Evolutionary conservation across 441 rosid species (phyloP), one percentile per base, ranked within the genome.

Genomic region (California macrophylla): DNA sequence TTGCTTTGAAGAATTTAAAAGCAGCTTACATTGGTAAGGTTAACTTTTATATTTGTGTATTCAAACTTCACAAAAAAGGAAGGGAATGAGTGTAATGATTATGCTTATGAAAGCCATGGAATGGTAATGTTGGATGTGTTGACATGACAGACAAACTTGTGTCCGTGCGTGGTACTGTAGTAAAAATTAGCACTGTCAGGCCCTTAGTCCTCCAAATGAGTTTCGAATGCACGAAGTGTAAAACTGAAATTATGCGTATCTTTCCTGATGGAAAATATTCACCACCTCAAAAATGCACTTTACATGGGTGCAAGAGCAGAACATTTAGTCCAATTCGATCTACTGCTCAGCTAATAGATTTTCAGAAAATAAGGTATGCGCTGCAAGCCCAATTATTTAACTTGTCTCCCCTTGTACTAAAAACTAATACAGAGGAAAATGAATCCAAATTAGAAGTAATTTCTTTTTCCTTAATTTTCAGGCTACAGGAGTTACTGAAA

Each of bases 261-360:
- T 89, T 94, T 77, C 86, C 85, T 26, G 98, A 92, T 84, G 99
- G 99, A 13, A 92, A 92, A 68, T 94, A 87, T 83, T 89, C 98
- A 15, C 97, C 97, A 6, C 99, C 99, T 16, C 67, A 73, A 66
- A 56, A 75, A 40, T 94, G 99, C 79, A 79, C 81, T 74, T 74
- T 91, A 68, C 85, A 85, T 77, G 99, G 97, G 45, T 94, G 99
- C 80, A 94, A 87, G 85, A 85, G 94, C 81, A 92, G 78, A 77
- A 85, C 77, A 4, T 94, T 92, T 71, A 80, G 26, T 64, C 98
- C 98, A 62, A 64, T 90, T 72, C 91, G 99, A 52, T 82, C 94
- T 74, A 89, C 98, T 7, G 98, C 94, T 34, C 78, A 56, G 32
- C 83, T 87, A 47, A 83, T 86, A 73, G 99, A 94, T 82, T 89